Percentiles rank a stretch among this genome's conserved stretches.
phyloP scores from a whole-genome alignment of 2,329 filamentous ascomycete genomes.

The Colletotrichum neosansevieriae region DNA sequence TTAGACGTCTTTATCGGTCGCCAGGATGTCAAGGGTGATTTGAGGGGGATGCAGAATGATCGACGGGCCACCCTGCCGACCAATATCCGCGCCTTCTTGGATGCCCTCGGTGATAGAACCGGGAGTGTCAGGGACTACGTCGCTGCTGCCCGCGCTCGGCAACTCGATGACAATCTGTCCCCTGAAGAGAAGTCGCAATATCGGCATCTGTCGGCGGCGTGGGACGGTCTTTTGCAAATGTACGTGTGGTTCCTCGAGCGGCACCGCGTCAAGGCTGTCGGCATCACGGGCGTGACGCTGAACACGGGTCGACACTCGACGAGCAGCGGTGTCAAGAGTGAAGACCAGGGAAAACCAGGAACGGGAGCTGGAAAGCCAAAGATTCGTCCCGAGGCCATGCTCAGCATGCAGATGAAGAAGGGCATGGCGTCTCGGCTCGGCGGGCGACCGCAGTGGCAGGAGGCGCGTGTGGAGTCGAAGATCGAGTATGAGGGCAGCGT shows the following conservation, averaged over 20 bases:
- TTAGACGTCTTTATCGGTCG: slow-evolving; percentile 31
- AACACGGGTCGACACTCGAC: slow-evolving; percentile 32
- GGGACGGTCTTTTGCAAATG: slow-evolving; percentile 33
- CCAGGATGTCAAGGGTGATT: slow-evolving; percentile 24
- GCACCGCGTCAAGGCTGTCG: slow-evolving; percentile 36
- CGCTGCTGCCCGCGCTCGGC: not conserved
- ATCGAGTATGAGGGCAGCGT: slow-evolving; percentile 16
- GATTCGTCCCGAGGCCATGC: slow-evolving; percentile 34
- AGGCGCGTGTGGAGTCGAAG: slow-evolving; percentile 29
- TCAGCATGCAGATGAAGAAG: slow-evolving; percentile 39
- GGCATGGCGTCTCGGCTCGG: slow-evolving; percentile 34
- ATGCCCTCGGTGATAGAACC: slow-evolving; percentile 21
- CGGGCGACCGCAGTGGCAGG: slow-evolving; percentile 31
- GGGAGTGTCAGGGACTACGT: slow-evolving; percentile 30
- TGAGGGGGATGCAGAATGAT: slow-evolving; percentile 32
- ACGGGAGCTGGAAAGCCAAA: not conserved
- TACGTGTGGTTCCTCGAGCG: slow-evolving; percentile 37
- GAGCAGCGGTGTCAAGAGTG: slow-evolving; percentile 34
- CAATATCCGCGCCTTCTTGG: slow-evolving; percentile 31
- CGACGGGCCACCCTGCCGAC: slow-evolving; percentile 29
- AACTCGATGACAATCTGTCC: not conserved
- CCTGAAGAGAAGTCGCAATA: slow-evolving; percentile 12
- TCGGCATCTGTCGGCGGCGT: slow-evolving; percentile 26
- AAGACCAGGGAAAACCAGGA: slow-evolving; percentile 16
- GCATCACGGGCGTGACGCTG: slow-evolving; percentile 30